Conservation (phyloP, 2,329 filamentous ascomycete genomes). For the Dendrostoma leiphaemia region DNA sequence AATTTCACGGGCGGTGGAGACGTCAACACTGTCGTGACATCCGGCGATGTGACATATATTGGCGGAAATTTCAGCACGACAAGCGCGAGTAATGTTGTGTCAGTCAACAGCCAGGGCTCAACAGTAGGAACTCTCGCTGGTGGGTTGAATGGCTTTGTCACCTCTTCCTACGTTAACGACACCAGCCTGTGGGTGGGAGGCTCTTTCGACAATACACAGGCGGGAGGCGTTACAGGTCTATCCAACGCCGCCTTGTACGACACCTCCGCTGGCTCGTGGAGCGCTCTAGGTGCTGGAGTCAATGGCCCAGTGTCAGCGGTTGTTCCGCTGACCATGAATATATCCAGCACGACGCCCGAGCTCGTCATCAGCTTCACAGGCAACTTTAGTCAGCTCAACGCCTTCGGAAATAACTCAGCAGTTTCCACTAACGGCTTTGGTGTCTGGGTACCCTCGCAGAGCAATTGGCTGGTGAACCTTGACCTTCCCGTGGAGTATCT, state of each 20-base stretch:
- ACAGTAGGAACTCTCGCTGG: constrained; percentile 61
- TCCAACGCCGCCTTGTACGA: constrained; percentile 77
- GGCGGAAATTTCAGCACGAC: constrained; percentile 80
- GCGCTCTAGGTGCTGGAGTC: constrained; percentile 78
- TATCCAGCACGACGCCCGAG: constrained; percentile 67
- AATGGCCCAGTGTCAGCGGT: constrained; percentile 74
- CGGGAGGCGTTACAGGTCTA: constrained; percentile 61
- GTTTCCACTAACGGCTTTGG: constrained; percentile 73
- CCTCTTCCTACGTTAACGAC: constrained; percentile 65
- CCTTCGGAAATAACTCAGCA: constrained; percentile 61
- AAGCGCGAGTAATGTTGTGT: constrained; percentile 72
- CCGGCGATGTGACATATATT: constrained; percentile 67
- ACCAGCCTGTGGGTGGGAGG: constrained; percentile 78
- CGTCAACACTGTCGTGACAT: constrained; percentile 66
- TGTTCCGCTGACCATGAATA: constrained; percentile 75
- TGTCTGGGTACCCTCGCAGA: constrained; percentile 82
- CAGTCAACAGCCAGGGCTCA: constrained; percentile 63
- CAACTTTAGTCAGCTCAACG: constrained; percentile 70
- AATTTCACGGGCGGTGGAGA: constrained; percentile 65
- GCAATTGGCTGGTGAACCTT: constrained; percentile 86
- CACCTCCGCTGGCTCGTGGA: constrained; percentile 67
- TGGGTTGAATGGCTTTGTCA: constrained; percentile 79
- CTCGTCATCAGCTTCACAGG: constrained; percentile 78
- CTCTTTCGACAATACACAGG: constrained; percentile 72
- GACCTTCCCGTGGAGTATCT: constrained; percentile 62